phyloP scores from a whole-genome alignment of 1,284 basidiomycete genomes.

The Malassezia slooffiae region DNA sequence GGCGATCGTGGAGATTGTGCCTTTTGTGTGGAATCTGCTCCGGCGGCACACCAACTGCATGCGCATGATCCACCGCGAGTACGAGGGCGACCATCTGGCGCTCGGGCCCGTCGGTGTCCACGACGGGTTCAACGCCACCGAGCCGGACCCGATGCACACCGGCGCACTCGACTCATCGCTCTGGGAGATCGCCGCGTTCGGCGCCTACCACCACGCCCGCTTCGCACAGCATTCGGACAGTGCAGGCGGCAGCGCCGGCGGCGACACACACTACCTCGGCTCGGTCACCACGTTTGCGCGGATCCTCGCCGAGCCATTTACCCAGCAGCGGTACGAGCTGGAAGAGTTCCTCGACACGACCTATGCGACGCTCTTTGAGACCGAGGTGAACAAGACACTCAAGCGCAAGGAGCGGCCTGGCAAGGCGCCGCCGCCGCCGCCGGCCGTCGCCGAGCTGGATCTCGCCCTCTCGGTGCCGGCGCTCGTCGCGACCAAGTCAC shows the following conservation, averaged over 20 bases:
- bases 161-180: constrained; percentile 72
- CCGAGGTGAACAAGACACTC: constrained; percentile 67
- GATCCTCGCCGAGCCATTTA: constrained; percentile 83
- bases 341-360: constrained; percentile 97
- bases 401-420: constrained; percentile 11
- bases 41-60: constrained; percentile 84
- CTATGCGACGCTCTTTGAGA: constrained; percentile 82
- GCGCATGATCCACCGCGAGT: constrained; percentile 68
- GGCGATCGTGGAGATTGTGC: constrained; percentile 77
- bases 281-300: constrained; percentile 71
- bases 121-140: constrained; percentile 54
- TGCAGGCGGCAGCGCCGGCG: constrained; percentile 13
- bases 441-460: constrained; percentile 10
- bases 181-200: constrained; percentile 78
- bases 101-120: constrained; percentile 26
- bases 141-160: constrained; percentile 65
- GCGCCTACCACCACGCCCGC: constrained; percentile 20
- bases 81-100: constrained; percentile 33
- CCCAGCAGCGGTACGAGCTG: constrained; percentile 74
- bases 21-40: constrained; percentile 88
- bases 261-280: constrained; percentile 66
- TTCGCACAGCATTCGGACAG: constrained; percentile 10
- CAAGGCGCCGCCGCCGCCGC: constrained; percentile 4
- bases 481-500: constrained; percentile 7
- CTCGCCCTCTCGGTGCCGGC: constrained; percentile 9